phyloP scores from a whole-genome alignment of 495 filamentous ascomycete species.

The Pseudevernia furfuracea region DNA sequence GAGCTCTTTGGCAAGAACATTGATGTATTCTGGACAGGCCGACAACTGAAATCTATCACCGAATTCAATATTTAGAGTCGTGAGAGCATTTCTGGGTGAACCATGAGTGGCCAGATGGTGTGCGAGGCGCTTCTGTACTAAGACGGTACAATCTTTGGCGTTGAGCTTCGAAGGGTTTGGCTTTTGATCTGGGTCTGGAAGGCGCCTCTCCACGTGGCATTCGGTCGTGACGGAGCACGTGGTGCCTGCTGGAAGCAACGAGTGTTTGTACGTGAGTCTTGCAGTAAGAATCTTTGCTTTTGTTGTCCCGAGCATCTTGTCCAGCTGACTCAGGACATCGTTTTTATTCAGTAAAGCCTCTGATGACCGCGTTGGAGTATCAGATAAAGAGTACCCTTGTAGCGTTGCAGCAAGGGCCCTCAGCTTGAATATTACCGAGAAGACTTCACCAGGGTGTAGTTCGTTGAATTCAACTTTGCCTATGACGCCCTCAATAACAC shows the following conservation, averaged over 20 bases:
- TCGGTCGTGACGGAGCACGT: constrained; percentile 16
- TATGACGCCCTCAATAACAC: constrained; percentile 22
- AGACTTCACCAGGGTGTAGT: constrained; percentile 21
- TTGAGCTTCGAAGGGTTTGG: not conserved
- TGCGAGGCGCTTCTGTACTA: constrained; percentile 24
- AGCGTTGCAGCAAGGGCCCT: not conserved
- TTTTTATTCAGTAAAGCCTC: constrained; percentile 1
- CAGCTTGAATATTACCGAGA: constrained; percentile 18
- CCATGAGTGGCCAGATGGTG: constrained; percentile 23
- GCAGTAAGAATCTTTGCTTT: constrained; percentile 23
- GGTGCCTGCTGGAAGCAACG: constrained; percentile 22
- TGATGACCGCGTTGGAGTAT: not conserved
- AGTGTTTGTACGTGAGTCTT: constrained; percentile 27
- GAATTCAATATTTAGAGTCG: constrained; percentile 19
- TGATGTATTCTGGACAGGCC: constrained; percentile 21
- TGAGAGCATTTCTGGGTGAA: constrained; percentile 19
- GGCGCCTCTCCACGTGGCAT: constrained; percentile 8
- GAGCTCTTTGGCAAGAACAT: constrained; percentile 23
- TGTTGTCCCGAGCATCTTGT: constrained; percentile 22
- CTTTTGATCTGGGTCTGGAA: not conserved
- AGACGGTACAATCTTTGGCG: constrained; percentile 9
- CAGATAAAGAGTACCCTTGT: not conserved
- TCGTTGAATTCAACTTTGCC: constrained; percentile 6
- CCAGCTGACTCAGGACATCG: constrained; percentile 21
- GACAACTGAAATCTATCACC: constrained; percentile 19